Evolutionary conservation across 2,329 filamentous ascomycete species (phyloP).

Genomic region (Aureobasidium sp.): DNA sequence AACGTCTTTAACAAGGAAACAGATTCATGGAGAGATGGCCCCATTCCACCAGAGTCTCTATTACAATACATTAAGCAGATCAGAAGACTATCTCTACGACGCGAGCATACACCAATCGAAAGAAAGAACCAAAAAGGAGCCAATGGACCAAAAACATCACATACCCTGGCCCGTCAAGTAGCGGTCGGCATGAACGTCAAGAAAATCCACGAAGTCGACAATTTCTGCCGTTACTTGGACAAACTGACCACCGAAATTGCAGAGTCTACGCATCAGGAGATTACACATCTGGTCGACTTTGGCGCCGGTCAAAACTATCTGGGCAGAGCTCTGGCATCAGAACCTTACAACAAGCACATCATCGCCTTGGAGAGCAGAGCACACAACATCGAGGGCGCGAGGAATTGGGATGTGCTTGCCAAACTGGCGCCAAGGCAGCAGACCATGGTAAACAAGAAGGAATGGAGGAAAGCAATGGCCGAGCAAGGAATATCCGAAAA

Average conservation of each 20-base stretch:
- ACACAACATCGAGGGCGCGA: slow-evolving; percentile 80
- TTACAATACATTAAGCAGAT: slow-evolving; percentile 66
- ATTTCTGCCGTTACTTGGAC: slow-evolving; percentile 82
- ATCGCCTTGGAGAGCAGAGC: slow-evolving; percentile 85
- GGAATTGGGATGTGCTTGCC: slow-evolving; percentile 74
- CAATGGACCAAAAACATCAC: slow-evolving; percentile 3
- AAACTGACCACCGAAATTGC: slow-evolving; percentile 52
- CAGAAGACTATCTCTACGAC: slow-evolving; percentile 58
- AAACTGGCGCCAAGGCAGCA: slow-evolving; percentile 66
- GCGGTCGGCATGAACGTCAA: slow-evolving; percentile 92
- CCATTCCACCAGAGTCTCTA: slow-evolving; percentile 48
- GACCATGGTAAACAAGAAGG: slow-evolving; percentile 76
- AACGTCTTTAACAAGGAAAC: slow-evolving; percentile 30
- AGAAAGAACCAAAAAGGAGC: slow-evolving; percentile 19
- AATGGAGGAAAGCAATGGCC: slow-evolving; percentile 44
- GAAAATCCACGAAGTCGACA: slow-evolving; percentile 86
- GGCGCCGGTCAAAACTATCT: slow-evolving; percentile 96
- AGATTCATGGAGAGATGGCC: slow-evolving; percentile 37
- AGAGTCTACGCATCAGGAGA: slow-evolving; percentile 37
- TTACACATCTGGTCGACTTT: slow-evolving; percentile 91
- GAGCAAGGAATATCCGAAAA: neutral
- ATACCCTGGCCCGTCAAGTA: slow-evolving; percentile 57
- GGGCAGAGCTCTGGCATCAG: slow-evolving; percentile 74
- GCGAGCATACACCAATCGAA: slow-evolving; percentile 46
- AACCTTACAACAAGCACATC: slow-evolving; percentile 78